Conservation (phyloP, 371 early-diverging fungal species). For the Mortierella sp. region DNA sequence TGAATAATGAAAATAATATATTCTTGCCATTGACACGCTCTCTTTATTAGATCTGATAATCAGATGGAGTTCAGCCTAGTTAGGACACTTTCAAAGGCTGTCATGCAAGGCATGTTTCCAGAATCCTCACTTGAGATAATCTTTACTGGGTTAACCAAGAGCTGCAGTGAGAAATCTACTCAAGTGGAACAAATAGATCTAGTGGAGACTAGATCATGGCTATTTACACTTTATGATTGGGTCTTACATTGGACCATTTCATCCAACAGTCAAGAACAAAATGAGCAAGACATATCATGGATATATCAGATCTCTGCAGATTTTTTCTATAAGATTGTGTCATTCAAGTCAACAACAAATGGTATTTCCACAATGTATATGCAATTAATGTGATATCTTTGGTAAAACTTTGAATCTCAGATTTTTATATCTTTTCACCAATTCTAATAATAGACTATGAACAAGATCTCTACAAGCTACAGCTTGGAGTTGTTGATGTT, state of each 20-base stretch:
- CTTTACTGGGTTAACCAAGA: not conserved
- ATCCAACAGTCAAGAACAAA: conserved; percentile 8
- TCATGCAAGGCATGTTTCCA: conserved; percentile 20
- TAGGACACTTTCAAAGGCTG: conserved; percentile 2
- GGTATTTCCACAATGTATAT: not conserved
- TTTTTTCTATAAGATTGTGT: conserved; percentile 3
- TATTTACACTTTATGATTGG: conserved; percentile 25
- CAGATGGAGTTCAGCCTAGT: conserved; percentile 9
- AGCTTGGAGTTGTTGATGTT: conserved; percentile 22
- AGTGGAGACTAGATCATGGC: conserved; percentile 12
- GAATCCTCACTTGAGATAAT: conserved; percentile 21
- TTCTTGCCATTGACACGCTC: not conserved
- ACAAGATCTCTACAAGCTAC: conserved; percentile 16
- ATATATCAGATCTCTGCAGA: conserved; percentile 6
- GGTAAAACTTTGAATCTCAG: too few relatives aligned
- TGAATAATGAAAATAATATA: too few relatives aligned
- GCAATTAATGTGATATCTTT: too few relatives aligned
- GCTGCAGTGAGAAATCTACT: not conserved
- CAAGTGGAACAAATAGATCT: not conserved
- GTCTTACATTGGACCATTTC: conserved; percentile 14
- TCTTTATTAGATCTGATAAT: conserved; percentile 12
- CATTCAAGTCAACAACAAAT: not conserved
- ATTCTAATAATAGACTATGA: not conserved
- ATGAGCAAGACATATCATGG: conserved; percentile 2
- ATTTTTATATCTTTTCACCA: not conserved